These are phyloP conservation scores for Cicer arietinum DNA, from an alignment of 306 rosid species.

Conservation along the genomic window DNA sequence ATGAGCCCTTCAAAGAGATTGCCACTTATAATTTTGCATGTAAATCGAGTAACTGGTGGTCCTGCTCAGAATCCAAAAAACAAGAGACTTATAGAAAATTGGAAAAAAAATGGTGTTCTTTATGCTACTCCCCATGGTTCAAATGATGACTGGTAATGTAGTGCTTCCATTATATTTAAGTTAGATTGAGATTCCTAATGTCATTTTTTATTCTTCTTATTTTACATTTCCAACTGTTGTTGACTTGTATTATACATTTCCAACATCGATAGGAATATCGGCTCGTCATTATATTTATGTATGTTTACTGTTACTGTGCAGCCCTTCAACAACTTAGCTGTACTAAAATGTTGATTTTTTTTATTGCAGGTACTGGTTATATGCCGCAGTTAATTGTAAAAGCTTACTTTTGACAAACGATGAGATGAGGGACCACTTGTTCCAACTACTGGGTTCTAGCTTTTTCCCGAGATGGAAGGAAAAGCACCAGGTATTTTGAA, in stretches of 20 bases:
- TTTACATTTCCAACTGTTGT: constrained; percentile 16
- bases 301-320: constrained; percentile 6
- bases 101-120: constrained; percentile 72
- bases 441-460: constrained; percentile 86
- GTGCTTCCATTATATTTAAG: constrained; percentile 25
- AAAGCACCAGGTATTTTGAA: constrained; percentile 83
- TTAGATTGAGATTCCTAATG: constrained; percentile 41
- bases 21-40: constrained; percentile 89
- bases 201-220: neutral
- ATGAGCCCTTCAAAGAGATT: constrained; percentile 77
- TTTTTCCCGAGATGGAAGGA: constrained; percentile 98
- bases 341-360: constrained; percentile 11
- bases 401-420: constrained; percentile 89
- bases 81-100: constrained; percentile 71
- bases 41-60: constrained; percentile 70
- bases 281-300: constrained; percentile 19
- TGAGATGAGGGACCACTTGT: constrained; percentile 97
- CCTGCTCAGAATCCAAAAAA: constrained; percentile 71
- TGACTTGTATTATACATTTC: constrained; percentile 27
- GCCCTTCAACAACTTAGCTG: constrained; percentile 13
- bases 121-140: constrained; percentile 89
- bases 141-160: constrained; percentile 84
- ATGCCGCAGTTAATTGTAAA: constrained; percentile 83
- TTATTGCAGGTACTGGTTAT: constrained; percentile 86
- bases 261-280: constrained; percentile 10